Base-by-base conservation (phyloP, 768 basidiomycete genomes). In the Suillus lakei region DNA sequence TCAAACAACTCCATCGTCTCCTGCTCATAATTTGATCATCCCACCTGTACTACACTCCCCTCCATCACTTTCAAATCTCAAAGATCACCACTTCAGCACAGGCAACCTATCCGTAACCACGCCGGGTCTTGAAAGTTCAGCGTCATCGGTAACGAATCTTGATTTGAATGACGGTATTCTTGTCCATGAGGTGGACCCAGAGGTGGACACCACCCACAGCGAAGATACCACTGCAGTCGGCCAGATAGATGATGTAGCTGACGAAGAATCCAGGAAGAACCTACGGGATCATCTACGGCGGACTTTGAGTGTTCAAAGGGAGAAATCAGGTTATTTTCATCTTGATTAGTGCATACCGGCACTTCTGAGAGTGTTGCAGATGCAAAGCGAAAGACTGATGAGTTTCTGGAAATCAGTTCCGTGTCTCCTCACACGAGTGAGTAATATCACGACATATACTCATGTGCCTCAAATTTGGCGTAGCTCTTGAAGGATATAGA, bases 271-370 rank as follows among this genome's bases (percentile, higher is more conserved):
- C 60, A 90, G 88, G 79, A 87, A 84, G 74, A 78, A 75, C 30
- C 78, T 93, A 48, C 84, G 92, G 55, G 91, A 92, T 67, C 90
- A 93, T 65, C 76, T 93, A 39, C 83, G 90, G 74, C 84, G 82
- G 65, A 92, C 91, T 3, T 77, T 94, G 61, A 88, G 77, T 69
- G 81, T 81, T 64, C 83, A 81, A 72, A 81, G 79, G 44, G 81
- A 82, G 21, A 81, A 79, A 55, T 68, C 83, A 76, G 89, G 88
- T 88, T 64, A 66, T 32, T 50, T 56, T 44, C 15, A n/a, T 66
- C 16, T 48, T 18, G 60, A 62, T 63, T 9, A 60, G 36, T 62
- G 34, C 39, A 63, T 26, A 61, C 32, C 18, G 18, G 38, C 56
- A 48, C 16, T 41, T 66, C n/a, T 66, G 70, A 50, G 69, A 77